Percentiles rank a stretch among this genome's conserved stretches.
Conservation (phyloP, 768 basidiomycete genomes). For the Phylloporus rhodoxanthus region DNA sequence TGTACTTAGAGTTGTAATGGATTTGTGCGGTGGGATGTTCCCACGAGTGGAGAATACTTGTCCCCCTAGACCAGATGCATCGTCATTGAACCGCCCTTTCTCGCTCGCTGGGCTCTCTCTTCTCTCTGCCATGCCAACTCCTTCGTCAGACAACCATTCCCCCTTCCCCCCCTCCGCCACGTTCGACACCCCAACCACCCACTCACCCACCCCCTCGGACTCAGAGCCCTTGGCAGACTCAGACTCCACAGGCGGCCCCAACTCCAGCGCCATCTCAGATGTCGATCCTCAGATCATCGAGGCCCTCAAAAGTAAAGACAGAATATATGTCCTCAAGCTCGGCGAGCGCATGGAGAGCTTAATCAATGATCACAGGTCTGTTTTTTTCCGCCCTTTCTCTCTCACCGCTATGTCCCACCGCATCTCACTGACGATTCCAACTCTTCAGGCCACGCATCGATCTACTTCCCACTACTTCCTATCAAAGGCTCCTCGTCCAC, state of each 20-base stretch:
- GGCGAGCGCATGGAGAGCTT: conserved; percentile 80
- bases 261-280: conserved; percentile 33
- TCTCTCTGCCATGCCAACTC: conserved; percentile 6
- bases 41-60: conserved; percentile 17
- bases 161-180: conserved; percentile 12
- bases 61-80: conserved; percentile 32
- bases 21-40: conserved; percentile 11
- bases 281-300: conserved; percentile 79
- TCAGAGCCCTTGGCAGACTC: conserved; percentile 27
- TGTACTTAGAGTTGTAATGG: too few relatives aligned
- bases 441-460: conserved; percentile 54
- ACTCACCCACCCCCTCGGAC: conserved; percentile 18
- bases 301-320: conserved; percentile 82
- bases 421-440: conserved; percentile 22
- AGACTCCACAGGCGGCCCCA: conserved; percentile 24
- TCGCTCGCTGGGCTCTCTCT: neutral
- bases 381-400: conserved; percentile 11
- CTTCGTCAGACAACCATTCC: neutral
- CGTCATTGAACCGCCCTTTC: conserved; percentile 1
- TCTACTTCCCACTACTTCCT: conserved; percentile 64
- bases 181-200: conserved; percentile 9
- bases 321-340: conserved; percentile 83
- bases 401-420: too few relatives aligned
- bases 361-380: conserved; percentile 69
- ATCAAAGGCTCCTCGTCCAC: conserved; percentile 81